Conservation (phyloP, 2,329 filamentous ascomycete species). For the Aureobasidium pullulans region DNA sequence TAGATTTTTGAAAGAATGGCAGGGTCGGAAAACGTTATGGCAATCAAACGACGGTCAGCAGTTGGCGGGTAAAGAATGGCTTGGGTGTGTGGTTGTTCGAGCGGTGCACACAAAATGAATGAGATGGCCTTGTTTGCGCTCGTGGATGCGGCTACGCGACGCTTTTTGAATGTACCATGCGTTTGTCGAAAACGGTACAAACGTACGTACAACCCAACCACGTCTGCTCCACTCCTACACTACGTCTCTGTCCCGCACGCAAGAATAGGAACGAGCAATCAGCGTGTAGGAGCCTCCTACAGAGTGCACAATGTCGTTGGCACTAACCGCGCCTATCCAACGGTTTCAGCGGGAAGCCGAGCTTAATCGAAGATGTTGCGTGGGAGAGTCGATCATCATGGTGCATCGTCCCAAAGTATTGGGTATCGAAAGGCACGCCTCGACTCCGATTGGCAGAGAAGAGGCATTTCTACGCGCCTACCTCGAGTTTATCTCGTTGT, state of each 20-base stretch:
- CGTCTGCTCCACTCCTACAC: constrained; percentile 4
- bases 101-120: constrained; percentile 1
- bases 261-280: constrained; percentile 3
- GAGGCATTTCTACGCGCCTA: neutral
- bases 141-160: constrained; percentile 6
- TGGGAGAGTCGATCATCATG: constrained; percentile 8
- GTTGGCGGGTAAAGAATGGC: constrained; percentile 6
- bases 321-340: constrained; percentile 2
- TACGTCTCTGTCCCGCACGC: constrained; percentile 1
- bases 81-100: neutral
- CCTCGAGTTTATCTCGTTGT: constrained; percentile 4
- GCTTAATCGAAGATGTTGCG: neutral
- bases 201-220: neutral
- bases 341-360: constrained; percentile 1
- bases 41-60: constrained; percentile 11
- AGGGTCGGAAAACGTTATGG: constrained; percentile 9
- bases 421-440: neutral
- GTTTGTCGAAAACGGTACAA: constrained; percentile 12
- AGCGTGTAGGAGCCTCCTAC: constrained; percentile 7
- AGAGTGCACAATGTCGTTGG: constrained; percentile 5
- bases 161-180: constrained; percentile 8
- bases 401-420: neutral
- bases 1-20: constrained; percentile 3
- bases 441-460: neutral
- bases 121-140: neutral